Base-by-base conservation (phyloP, 768 basidiomycete species). In the Tulasnella sp. region DNA sequence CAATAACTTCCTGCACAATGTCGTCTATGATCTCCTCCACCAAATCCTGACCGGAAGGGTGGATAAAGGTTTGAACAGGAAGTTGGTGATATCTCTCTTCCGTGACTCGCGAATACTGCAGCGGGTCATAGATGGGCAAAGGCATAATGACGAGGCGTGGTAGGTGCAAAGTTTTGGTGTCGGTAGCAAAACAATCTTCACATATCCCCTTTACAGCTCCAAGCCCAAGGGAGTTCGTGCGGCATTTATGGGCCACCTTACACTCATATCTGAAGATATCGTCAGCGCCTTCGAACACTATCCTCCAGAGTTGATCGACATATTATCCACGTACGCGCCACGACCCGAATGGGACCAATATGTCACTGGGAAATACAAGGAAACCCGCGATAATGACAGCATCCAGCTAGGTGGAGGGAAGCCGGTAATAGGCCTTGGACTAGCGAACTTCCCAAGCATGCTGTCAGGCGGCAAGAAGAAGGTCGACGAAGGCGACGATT, bases 1-100 rank as follows among this genome's bases (percentile, higher is more conserved):
- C 85, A 97, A 99, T 72, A 97, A 98, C 68, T 98, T 98, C 70
- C 73, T 98, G 29, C 96, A 99, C 69, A 92, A 89, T 66, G 85
- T 92, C 29, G 91, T 96, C 17, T 98, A 98, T 68, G 96, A 99
- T 69, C 75, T 96, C 60, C 76, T 98, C 1, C 96, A 98, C 68
- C 96, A 98, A 70, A 84, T 98, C 46, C 77, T 99, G 57, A 93
- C 88, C 1, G 93, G 92, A 12, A 80, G 83, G 24, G 78, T 92
- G 21, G 87, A 92, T 46, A 56, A 53, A 25, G 60, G 65, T 8
- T 76, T 81, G 53, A 96, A 96, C 66, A 81, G 89, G 59, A 85
- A 92, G 64, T 77, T 98, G 30, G 83, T 84, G 21, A 72, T 93
- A 7, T 76, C 87, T 1, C 75, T 97, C 29, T 96, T 99, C 71